These are phyloP conservation scores for Chara braunii DNA, from an alignment of 139 green algal species.

Conservation along the genomic window DNA sequence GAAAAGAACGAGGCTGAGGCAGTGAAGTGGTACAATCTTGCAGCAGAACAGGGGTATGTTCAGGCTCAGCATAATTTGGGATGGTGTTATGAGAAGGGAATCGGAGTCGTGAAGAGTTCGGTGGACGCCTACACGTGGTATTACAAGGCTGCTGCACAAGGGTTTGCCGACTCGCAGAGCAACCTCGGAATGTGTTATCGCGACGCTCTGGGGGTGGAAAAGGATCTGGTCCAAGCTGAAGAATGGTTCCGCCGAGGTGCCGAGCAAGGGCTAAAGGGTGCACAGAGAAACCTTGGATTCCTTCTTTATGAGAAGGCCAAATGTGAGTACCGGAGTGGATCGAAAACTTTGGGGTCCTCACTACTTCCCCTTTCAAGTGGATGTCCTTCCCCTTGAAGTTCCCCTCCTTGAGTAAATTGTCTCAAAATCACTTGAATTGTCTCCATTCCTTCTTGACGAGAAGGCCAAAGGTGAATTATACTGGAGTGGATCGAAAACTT, in stretches of 20 bases:
- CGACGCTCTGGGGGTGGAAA: slow-evolving; percentile 17
- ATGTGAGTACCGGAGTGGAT: no score
- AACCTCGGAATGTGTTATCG: slow-evolving; percentile 33
- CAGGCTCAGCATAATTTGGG: slow-evolving; percentile 30
- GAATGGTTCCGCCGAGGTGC: slow-evolving; percentile 29
- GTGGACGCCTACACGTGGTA: not conserved
- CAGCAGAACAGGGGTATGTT: slow-evolving; percentile 25
- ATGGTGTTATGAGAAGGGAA: slow-evolving; percentile 26
- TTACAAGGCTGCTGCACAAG: not conserved
- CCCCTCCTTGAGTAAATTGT: no score
- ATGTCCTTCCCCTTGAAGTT: no score
- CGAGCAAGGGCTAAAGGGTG: not conserved
- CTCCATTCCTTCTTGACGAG: no score
- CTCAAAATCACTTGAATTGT: no score
- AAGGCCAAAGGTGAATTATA: no score
- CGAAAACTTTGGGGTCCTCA: no score
- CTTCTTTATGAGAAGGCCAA: no score
- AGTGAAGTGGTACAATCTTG: slow-evolving; percentile 37
- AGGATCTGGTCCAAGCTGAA: slow-evolving; percentile 27
- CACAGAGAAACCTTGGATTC: slow-evolving; percentile 13
- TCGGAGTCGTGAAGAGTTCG: slow-evolving; percentile 16
- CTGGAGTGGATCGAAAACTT: no score
- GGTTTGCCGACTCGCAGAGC: not conserved
- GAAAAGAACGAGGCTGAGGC: slow-evolving; percentile 23
- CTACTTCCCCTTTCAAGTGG: no score